Percentiles rank a stretch among this genome's conserved stretches.
Conservation (phyloP, 2,329 filamentous ascomycete species). For the Venturia asperata region DNA sequence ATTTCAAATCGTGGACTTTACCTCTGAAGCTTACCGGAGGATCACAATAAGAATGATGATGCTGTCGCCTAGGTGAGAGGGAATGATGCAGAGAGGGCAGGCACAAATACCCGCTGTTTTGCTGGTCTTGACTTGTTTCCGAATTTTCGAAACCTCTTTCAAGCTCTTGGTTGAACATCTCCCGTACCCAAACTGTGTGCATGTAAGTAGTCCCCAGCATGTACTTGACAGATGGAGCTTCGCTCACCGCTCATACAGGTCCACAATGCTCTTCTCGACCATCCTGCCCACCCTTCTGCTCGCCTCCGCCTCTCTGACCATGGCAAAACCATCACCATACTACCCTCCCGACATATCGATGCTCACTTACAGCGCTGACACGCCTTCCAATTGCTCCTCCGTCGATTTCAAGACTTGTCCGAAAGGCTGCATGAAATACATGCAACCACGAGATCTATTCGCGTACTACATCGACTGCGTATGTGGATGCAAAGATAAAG, state of each 20-base stretch:
- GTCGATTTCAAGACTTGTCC: slow-evolving; percentile 12
- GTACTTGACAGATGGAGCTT: background rate
- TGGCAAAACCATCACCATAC: background rate
- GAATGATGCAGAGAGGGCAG: background rate
- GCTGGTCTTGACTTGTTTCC: background rate
- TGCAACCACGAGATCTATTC: slow-evolving; percentile 7
- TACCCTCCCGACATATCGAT: background rate
- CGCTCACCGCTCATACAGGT: background rate
- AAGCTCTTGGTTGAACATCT: no score
- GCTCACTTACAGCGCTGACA: background rate
- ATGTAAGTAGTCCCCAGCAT: background rate
- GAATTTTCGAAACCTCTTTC: background rate
- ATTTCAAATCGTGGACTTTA: slow-evolving; percentile 12
- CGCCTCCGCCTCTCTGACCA: background rate
- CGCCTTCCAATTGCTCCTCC: background rate
- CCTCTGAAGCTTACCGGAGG: background rate
- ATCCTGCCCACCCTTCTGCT: background rate
- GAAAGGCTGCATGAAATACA: slow-evolving; percentile 7
- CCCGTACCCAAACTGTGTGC: no score
- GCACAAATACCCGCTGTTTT: background rate
- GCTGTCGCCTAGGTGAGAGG: background rate
- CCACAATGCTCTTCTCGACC: background rate
- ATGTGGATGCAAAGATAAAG: background rate
- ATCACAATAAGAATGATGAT: background rate
- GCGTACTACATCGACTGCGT: slow-evolving; percentile 4